Conservation (phyloP, 306 rosid genomes). For the Rosa rugosa region DNA sequence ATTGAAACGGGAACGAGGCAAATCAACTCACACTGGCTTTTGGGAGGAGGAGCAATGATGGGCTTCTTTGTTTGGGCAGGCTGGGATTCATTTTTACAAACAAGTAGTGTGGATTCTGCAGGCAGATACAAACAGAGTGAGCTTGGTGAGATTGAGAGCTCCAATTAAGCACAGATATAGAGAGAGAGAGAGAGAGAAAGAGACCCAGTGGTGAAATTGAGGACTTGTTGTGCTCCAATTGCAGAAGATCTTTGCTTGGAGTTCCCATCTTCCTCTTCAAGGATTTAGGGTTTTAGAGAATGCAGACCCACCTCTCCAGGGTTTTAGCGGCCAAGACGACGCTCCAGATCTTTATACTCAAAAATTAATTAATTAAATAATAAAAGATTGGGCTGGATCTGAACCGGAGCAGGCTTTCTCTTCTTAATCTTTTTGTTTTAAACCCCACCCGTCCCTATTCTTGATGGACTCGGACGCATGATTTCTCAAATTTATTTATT, state of each 20-base stretch:
- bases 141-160: background rate
- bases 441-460: too few species aligned
- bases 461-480: too few species aligned
- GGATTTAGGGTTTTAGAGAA: background rate
- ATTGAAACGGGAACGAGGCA: background rate
- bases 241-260: constrained; percentile 76
- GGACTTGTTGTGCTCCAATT: constrained; percentile 47
- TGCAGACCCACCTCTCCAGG: background rate
- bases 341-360: background rate
- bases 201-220: constrained; percentile 56
- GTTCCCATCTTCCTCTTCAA: constrained; percentile 40
- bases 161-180: background rate
- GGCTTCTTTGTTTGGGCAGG: constrained; percentile 33
- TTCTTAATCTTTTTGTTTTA: too few species aligned
- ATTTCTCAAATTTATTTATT: too few species aligned
- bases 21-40: constrained; percentile 49
- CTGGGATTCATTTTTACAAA: constrained; percentile 31
- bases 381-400: too few species aligned
- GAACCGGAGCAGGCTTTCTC: too few species aligned
- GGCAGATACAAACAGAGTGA: constrained; percentile 2
- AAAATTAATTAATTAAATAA: too few species aligned
- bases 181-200: background rate
- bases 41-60: constrained; percentile 39
- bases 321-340: background rate
- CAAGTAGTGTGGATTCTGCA: constrained; percentile 57